These are phyloP conservation scores for Meripilus lineatus DNA, from an alignment of 1,284 basidiomycete species.

Conservation along the genomic window DNA sequence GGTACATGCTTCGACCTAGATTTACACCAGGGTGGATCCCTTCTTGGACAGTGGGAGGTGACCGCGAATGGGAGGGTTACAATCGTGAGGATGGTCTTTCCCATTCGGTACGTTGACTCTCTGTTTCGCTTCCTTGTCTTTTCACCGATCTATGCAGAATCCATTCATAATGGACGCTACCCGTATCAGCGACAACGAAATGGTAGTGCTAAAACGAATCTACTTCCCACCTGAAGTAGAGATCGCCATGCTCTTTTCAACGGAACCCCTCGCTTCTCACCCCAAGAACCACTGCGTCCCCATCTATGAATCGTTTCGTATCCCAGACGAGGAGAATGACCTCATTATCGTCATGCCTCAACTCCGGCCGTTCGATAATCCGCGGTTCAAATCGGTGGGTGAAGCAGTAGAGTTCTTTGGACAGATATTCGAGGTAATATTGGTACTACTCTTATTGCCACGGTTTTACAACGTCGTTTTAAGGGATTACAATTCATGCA, in stretches of 20 bases:
- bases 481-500: conserved; percentile 8
- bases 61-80: too few species aligned
- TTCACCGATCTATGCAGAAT: not conserved
- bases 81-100: too few species aligned
- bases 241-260: conserved; percentile 17
- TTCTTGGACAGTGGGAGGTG: not conserved
- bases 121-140: too few species aligned
- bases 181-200: not conserved
- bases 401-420: conserved; percentile 25
- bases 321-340: conserved; percentile 11
- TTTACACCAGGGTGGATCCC: conserved; percentile 1
- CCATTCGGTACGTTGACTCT: too few species aligned
- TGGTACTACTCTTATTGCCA: not conserved
- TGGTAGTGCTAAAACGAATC: not conserved
- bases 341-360: conserved; percentile 24
- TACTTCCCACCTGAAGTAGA: too few species aligned
- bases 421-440: conserved; percentile 26
- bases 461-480: not conserved
- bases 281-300: conserved; percentile 25
- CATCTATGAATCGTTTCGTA: conserved; percentile 18
- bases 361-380: conserved; percentile 17
- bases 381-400: conserved; percentile 21
- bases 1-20: conserved; percentile 3
- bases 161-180: not conserved
- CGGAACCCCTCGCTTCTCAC: conserved; percentile 14